Percentiles rank a stretch among this genome's conserved stretches.
These are phyloP conservation scores for Vitellaria paradoxa DNA, from an alignment of 179 eudicot species.

Conservation along the genomic window DNA sequence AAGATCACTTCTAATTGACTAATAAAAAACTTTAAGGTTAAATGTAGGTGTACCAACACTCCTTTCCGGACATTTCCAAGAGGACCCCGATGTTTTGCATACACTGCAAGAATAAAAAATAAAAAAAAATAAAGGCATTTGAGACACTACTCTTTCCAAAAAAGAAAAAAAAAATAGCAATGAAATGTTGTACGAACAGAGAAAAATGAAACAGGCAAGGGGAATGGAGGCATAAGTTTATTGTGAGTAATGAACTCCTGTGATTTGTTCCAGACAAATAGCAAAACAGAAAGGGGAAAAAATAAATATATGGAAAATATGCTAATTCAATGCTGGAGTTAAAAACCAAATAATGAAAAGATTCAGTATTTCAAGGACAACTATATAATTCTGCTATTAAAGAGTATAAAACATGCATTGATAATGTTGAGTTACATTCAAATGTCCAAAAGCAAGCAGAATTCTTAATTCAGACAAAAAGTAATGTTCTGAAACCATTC, in stretches of 20 bases:
- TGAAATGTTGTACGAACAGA: not conserved
- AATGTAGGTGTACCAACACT: slow-evolving; percentile 63
- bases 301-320: not conserved
- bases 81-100: slow-evolving; percentile 84
- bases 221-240: not conserved
- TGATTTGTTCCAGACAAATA: not conserved
- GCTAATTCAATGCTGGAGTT: not conserved
- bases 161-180: not conserved
- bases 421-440: not conserved
- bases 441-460: not conserved
- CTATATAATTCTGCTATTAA: not conserved
- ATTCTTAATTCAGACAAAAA: not conserved
- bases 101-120: slow-evolving; percentile 47
- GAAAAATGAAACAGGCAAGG: not conserved
- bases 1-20: not conserved
- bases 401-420: not conserved
- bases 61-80: slow-evolving; percentile 97
- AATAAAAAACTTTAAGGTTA: not conserved
- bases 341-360: slow-evolving; percentile 9
- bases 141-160: not conserved
- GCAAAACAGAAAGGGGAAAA: not conserved
- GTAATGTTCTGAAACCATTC: not conserved
- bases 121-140: not conserved
- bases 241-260: not conserved
- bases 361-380: not conserved